These are phyloP conservation scores for Exophiala xenobiotica DNA, from an alignment of 2,329 filamentous ascomycete genomes.

Conservation along the genomic window DNA sequence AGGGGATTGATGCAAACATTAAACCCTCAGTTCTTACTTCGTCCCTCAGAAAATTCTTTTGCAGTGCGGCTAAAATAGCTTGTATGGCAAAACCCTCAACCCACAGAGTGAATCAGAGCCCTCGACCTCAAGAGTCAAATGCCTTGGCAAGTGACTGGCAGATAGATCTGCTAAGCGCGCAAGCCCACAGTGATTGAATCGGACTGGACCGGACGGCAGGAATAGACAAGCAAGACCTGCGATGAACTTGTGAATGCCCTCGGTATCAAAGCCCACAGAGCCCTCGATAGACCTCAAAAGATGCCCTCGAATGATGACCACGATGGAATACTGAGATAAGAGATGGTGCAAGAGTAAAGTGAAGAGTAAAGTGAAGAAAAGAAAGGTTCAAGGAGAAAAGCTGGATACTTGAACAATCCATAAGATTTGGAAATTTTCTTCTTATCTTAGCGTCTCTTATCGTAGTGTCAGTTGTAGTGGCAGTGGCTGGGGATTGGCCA, in stretches of 20 bases:
- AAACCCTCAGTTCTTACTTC: constrained; percentile 7
- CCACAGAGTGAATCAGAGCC: constrained; percentile 28
- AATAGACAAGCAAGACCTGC: constrained; percentile 26
- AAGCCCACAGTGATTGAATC: constrained; percentile 13
- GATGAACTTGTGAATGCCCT: constrained; percentile 15
- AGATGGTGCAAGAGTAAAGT: too few relatives aligned
- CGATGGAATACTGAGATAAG: constrained; percentile 20
- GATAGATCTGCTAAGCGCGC: constrained; percentile 24
- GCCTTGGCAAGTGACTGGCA: constrained; percentile 20
- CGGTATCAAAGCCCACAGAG: constrained; percentile 22
- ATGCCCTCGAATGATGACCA: constrained; percentile 27
- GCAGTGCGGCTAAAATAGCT: constrained; percentile 3
- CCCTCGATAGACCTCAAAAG: constrained; percentile 28
- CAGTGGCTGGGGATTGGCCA: constrained; percentile 7
- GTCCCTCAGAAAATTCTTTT: constrained; percentile 14
- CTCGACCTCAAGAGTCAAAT: constrained; percentile 26
- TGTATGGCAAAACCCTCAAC: constrained; percentile 27
- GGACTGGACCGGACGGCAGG: constrained; percentile 16
- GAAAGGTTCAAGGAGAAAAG: constrained; percentile 7
- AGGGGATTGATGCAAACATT: constrained; percentile 10
- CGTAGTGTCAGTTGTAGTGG: neutral
- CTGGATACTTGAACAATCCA: too few relatives aligned
- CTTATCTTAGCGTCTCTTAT: constrained; percentile 22
- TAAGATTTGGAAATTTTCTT: constrained; percentile 17
- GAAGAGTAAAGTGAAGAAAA: constrained; percentile 2